Base-by-base conservation (phyloP, 2,329 filamentous ascomycete species). In the Aspergillus ochraceus region DNA sequence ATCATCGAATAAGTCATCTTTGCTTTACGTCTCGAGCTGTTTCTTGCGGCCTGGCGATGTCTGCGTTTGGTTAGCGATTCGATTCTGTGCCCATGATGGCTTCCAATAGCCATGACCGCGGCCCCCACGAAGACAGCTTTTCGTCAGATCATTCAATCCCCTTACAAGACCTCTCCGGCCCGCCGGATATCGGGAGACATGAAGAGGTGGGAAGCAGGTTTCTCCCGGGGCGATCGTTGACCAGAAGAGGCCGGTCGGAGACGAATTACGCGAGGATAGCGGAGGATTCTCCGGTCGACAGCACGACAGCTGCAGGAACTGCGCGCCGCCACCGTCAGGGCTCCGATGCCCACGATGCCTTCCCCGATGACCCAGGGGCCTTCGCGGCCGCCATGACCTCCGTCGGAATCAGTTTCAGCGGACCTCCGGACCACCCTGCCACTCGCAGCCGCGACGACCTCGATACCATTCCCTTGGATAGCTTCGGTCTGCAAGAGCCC, bases 131-230 rank as follows among this genome's bases (percentile, higher is more conserved):
- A 56, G 67, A 73, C 45, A 65, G 65, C 55, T 62, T 63, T 55
- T 62, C 68, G 22, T 62, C 64, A n/a, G 63, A 70, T 59, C 76
- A 77, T 57, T 88, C 88, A 63, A 93, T 95, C 77, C 90, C 89
- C 60, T 80, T 94, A 60, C 88, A 88, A 74, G 85, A 88, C 67
- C 79, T 90, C 39, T 79, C 79, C 12, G 73, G 75, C 60, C 71
- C 74, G 26, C 73, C 74, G 36, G 72, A 70, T 26, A 66, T 68
- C 61, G 65, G 74, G 29, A 64, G 70, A 62, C 66, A 65, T 60
- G 69, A 69, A 54, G 71, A 70, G 54, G 66, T 62, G 60, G 80
- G 67, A 76, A 80, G 65, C 74, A 80, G 70, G 74, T 81, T 71
- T 72, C 77, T 69, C 66, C 79, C 63, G 67, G 79, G 66, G 70